Base-by-base conservation (phyloP, 2,329 filamentous ascomycete genomes). In the Sporothrix brasiliensis region DNA sequence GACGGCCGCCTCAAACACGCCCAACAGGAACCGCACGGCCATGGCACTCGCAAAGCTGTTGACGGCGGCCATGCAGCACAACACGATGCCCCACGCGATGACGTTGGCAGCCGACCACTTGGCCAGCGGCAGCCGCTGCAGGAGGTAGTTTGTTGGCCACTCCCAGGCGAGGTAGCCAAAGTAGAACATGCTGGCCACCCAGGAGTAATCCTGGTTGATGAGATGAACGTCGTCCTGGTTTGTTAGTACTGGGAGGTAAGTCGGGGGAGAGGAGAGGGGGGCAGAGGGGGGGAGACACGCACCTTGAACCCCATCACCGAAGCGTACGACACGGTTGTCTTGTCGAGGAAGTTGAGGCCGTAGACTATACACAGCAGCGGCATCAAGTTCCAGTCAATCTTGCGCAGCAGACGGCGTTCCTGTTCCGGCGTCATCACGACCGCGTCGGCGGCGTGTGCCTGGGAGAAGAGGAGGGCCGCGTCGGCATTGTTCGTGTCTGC, bases 81-180 rank as follows among this genome's bases (percentile, higher is more conserved):
- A 80, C 0, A 78, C 73, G 0, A 78, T 71, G 1, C 89, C 89
- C 89, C 89, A 91, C 74, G 87, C 81, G 72, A 90, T 83, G 70
- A 91, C 85, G 75, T 88, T 90, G 72, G 85, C 82, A 0, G 87
- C 87, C 1, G 86, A 89, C 77, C 90, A 91, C 76, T 91, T 91
- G 0, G 87, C 89, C 7, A 91, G 78, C 0, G 89, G 89, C 1
- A 91, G 78, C 1, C 84, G 81, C 77, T 91, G 89, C 14, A 91
- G 81, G 39, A 91, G 82, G 14, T 86, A 84, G 75, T 85, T 89
- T 1, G 88, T 90, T 0, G 89, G 89, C 77, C 88, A 91, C 76
- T 91, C 89, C 84, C 84, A 90, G 2, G 83, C 85, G 19, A 81
- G 75, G 69, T 81, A 81, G 76, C 83, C 83, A 71, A 75, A 84